Conservation (phyloP, 371 early-diverging fungal species). For the Mucor racemosus region DNA sequence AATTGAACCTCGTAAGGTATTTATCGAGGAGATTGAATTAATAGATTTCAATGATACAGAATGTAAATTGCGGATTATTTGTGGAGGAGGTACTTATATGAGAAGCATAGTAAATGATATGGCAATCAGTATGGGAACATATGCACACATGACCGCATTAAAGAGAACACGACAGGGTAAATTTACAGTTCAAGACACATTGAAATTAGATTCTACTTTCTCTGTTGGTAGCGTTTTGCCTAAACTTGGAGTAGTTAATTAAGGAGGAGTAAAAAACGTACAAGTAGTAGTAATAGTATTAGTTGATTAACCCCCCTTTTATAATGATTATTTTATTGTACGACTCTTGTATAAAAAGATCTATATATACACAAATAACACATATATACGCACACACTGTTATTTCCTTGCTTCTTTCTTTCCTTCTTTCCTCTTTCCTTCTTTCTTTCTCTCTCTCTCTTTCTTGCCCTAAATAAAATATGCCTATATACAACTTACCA, state of each 20-base stretch:
- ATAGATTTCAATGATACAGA: slow-evolving; percentile 12
- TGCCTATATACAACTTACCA: slow-evolving; percentile 26
- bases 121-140: slow-evolving; percentile 40
- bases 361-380: neutral
- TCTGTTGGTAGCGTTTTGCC: neutral
- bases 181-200: slow-evolving; percentile 20
- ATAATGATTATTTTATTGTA: neutral
- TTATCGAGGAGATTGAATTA: slow-evolving; percentile 35
- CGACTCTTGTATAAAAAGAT: no score
- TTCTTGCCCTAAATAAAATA: neutral
- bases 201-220: slow-evolving; percentile 20
- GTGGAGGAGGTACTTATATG: slow-evolving; percentile 59
- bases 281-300: no score
- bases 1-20: slow-evolving; percentile 38
- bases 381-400: neutral
- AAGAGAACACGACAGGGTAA: slow-evolving; percentile 49
- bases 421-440: slow-evolving; percentile 18
- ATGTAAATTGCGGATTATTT: slow-evolving; percentile 33
- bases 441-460: slow-evolving; percentile 10
- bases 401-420: slow-evolving; percentile 1
- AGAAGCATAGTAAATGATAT: slow-evolving; percentile 55
- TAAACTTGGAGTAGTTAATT: neutral
- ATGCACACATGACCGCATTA: slow-evolving; percentile 52
- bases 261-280: neutral
- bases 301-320: neutral